Percentiles rank a stretch among this genome's conserved stretches.
Conservation (phyloP, 441 rosid species). For the Breynia disticha region DNA sequence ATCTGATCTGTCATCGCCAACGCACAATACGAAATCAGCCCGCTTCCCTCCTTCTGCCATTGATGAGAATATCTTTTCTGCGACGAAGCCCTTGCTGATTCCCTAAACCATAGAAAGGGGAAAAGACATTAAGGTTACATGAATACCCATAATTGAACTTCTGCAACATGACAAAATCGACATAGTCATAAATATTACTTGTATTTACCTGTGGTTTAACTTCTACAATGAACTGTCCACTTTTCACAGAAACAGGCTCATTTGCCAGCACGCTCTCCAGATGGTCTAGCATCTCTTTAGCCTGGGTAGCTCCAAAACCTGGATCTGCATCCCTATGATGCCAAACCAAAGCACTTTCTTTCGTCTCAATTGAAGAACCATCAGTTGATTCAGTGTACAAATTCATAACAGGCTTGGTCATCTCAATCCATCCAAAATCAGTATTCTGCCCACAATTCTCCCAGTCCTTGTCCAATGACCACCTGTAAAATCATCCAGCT, state of each 20-base stretch:
- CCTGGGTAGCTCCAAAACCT: conserved; percentile 66
- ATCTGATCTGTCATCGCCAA: conserved; percentile 71
- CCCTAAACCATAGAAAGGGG: conserved; percentile 30
- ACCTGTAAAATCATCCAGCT: conserved; percentile 28
- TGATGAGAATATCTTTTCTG: conserved; percentile 45
- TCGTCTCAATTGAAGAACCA: conserved; percentile 56
- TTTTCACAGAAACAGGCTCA: conserved; percentile 64
- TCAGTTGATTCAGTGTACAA: conserved; percentile 66
- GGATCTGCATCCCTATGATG: conserved; percentile 68
- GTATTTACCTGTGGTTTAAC: conserved; percentile 63
- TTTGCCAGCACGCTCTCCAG: conserved; percentile 68
- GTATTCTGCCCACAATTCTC: conserved; percentile 35
- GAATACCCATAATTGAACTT: too few species aligned
- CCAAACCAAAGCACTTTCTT: conserved; percentile 74
- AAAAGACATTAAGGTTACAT: too few species aligned
- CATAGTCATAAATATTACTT: too few species aligned
- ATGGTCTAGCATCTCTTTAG: conserved; percentile 69
- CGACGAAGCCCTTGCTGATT: conserved; percentile 51
- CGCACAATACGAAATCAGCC: conserved; percentile 58
- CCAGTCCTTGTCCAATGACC: conserved; percentile 40
- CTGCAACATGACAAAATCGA: too few species aligned
- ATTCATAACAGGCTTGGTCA: conserved; percentile 65
- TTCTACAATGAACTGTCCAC: conserved; percentile 66
- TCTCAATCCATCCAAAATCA: conserved; percentile 63
- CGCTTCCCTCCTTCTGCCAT: conserved; percentile 35